Evolutionary conservation across 768 basidiomycete species (phyloP).

Genomic region (Cyathus striatus): DNA sequence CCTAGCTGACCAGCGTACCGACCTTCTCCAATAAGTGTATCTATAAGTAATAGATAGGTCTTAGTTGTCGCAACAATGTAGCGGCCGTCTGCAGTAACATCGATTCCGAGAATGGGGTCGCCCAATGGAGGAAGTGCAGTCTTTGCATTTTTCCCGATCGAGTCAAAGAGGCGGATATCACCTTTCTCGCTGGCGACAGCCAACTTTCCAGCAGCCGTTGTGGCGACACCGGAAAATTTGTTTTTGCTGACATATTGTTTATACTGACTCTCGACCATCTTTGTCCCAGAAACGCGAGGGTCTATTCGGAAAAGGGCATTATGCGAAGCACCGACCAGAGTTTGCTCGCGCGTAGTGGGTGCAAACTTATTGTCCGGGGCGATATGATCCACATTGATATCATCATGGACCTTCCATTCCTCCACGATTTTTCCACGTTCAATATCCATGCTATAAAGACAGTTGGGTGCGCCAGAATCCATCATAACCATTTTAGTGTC

Average conservation of each 20-base stretch:
- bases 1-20: conserved; percentile 78
- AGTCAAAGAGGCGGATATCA: conserved; percentile 91
- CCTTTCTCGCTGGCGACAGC: conserved; percentile 97
- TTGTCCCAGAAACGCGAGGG: conserved; percentile 86
- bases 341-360: conserved; percentile 87
- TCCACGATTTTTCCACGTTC: conserved; percentile 95
- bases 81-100: conserved; percentile 89
- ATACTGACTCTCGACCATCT: conserved; percentile 91
- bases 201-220: conserved; percentile 80
- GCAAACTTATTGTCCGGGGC: conserved; percentile 94
- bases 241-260: conserved; percentile 97
- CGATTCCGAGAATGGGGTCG: conserved; percentile 91
- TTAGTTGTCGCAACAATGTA: conserved; percentile 96
- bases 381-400: conserved; percentile 82
- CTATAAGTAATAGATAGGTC: conserved; percentile 90
- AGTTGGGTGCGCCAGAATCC: conserved; percentile 75
- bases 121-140: conserved; percentile 93
- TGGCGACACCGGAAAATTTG: conserved; percentile 88
- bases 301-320: conserved; percentile 98
- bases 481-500: conserved; percentile 93
- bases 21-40: conserved; percentile 91
- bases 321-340: conserved; percentile 87
- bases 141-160: conserved; percentile 98
- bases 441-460: conserved; percentile 88
- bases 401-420: conserved; percentile 97